Conservation (phyloP, 140 eudicot genomes). For the Oenanthe javanica region DNA sequence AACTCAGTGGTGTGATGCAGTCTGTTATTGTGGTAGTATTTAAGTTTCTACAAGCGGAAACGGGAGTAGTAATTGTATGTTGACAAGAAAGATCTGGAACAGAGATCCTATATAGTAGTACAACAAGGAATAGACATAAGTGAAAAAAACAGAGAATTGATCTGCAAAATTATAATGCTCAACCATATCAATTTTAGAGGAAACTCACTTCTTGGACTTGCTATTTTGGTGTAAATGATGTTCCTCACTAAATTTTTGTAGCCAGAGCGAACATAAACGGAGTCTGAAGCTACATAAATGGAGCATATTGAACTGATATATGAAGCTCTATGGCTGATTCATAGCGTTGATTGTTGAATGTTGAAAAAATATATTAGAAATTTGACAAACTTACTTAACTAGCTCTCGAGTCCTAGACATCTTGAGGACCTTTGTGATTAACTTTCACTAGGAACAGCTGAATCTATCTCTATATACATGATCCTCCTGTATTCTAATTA, state of each 20-base stretch:
- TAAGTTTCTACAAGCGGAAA: neutral
- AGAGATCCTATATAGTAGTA: neutral
- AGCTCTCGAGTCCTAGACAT: neutral
- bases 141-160: neutral
- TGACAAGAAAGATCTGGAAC: neutral
- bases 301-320: neutral
- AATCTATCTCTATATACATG: neutral
- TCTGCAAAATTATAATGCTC: neutral
- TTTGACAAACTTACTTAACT: neutral
- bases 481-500: neutral
- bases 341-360: neutral
- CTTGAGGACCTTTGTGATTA: neutral
- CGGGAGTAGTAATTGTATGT: neutral
- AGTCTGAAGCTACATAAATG: neutral
- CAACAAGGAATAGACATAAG: neutral
- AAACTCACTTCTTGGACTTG: neutral
- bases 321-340: neutral
- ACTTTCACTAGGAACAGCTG: neutral
- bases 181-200: too few species aligned
- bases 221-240: neutral
- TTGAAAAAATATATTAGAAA: neutral
- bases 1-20: neutral
- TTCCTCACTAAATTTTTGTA: neutral
- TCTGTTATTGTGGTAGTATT: neutral
- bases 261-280: neutral